These are phyloP conservation scores for Colletotrichum navitas DNA, from an alignment of 2,329 filamentous ascomycete species.

Conservation along the genomic window DNA sequence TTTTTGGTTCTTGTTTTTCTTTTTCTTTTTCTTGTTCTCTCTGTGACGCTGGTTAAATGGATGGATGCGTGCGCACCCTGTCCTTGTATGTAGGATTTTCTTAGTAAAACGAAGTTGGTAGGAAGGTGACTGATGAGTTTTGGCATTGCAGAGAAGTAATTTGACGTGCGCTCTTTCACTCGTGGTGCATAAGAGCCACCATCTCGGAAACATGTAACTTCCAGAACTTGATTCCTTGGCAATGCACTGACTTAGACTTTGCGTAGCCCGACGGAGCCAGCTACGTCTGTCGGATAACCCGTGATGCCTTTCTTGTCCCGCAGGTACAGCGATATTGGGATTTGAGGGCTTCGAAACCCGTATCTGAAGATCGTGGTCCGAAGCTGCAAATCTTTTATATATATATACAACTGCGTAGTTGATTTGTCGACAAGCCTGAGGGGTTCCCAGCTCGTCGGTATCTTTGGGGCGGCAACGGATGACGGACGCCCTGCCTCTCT, in stretches of 20 bases:
- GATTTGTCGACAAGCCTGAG: background rate
- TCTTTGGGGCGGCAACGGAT: background rate
- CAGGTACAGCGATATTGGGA: too few species aligned
- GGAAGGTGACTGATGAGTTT: background rate
- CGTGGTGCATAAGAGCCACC: too few species aligned
- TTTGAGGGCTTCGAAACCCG: background rate
- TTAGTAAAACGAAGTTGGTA: background rate
- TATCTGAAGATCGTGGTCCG: background rate
- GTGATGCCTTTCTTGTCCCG: background rate
- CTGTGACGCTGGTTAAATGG: background rate
- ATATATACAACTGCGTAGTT: background rate
- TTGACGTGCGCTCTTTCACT: background rate
- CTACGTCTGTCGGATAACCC: too few species aligned
- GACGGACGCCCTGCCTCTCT: background rate
- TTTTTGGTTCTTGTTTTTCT: too few species aligned
- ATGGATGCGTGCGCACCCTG: background rate
- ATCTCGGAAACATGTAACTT: background rate
- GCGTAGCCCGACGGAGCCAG: background rate
- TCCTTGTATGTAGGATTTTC: background rate
- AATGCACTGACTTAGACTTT: background rate
- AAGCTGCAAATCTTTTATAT: background rate
- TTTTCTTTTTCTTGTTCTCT: too few species aligned
- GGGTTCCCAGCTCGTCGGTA: background rate
- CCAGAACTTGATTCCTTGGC: too few species aligned
- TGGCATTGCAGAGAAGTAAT: background rate